phyloP scores from a whole-genome alignment of 2,329 filamentous ascomycete genomes.

The Talaromyces sp. region DNA sequence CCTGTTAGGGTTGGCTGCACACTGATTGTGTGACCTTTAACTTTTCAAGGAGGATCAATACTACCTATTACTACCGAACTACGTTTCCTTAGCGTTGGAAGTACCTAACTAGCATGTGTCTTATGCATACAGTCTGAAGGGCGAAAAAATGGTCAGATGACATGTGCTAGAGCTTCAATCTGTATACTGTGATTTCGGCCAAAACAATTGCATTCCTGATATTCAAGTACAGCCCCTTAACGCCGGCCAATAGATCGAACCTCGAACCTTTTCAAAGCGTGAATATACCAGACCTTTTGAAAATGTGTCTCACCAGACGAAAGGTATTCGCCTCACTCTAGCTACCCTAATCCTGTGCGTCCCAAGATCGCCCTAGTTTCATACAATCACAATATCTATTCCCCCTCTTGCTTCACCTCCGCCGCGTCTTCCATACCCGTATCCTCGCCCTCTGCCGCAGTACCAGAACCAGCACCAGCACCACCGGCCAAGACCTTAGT shows the following conservation, averaged over 20 bases:
- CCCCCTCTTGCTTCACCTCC: constrained; percentile 6
- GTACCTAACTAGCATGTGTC: too few relatives aligned
- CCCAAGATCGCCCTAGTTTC: background rate
- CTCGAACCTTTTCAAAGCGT: too few relatives aligned
- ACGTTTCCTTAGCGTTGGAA: background rate
- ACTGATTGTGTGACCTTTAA: background rate
- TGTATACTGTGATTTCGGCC: background rate
- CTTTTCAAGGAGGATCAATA: too few relatives aligned
- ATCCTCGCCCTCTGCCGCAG: constrained; percentile 28
- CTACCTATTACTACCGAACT: too few relatives aligned
- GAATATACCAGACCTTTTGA: too few relatives aligned
- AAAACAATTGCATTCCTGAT: background rate
- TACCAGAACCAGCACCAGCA: constrained; percentile 30
- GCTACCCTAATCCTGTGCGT: background rate
- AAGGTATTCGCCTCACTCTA: background rate
- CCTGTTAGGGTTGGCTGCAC: background rate
- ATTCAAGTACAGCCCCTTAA: constrained; percentile 8
- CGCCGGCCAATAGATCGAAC: constrained; percentile 1
- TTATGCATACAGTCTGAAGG: background rate
- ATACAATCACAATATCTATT: constrained; percentile 9
- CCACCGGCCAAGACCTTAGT: constrained; percentile 62
- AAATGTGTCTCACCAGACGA: background rate
- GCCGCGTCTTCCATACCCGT: constrained; percentile 35
- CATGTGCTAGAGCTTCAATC: background rate
- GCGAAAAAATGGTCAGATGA: too few relatives aligned